phyloP scores from a whole-genome alignment of 2,329 filamentous ascomycete species.

The Colletotrichum brevisporum region DNA sequence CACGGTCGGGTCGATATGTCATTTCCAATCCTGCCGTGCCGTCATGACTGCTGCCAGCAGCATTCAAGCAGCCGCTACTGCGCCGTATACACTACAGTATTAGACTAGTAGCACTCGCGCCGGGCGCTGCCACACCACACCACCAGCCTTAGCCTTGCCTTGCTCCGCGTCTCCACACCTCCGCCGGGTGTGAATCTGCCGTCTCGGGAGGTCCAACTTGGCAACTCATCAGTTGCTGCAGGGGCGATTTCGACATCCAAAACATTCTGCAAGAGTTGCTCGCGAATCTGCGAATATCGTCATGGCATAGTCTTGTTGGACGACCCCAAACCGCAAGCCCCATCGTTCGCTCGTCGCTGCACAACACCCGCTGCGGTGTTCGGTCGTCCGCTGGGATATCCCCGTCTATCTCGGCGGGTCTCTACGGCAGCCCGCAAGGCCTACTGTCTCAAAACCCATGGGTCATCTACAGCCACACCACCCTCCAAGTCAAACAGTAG shows the following conservation, averaged over 20 bases:
- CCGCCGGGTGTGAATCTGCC: conserved; percentile 24
- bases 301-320: background rate
- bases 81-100: too few species aligned
- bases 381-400: conserved; percentile 20
- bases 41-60: conserved; percentile 8
- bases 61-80: conserved; percentile 6
- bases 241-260: conserved; percentile 3
- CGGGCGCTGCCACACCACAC: conserved; percentile 21
- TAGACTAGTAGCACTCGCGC: background rate
- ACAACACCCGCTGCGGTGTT: conserved; percentile 1
- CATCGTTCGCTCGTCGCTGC: conserved; percentile 12
- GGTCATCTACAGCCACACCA: too few species aligned
- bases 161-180: conserved; percentile 20
- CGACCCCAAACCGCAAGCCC: background rate
- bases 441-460: too few species aligned
- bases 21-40: background rate
- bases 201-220: conserved; percentile 6
- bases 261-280: background rate
- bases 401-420: background rate
- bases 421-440: too few species aligned
- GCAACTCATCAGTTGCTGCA: conserved; percentile 17
- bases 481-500: too few species aligned
- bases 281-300: background rate
- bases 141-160: background rate
- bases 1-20: background rate